Evolutionary conservation across 2,329 filamentous ascomycete genomes (phyloP).

Genomic region (Ophiostoma piceae): DNA sequence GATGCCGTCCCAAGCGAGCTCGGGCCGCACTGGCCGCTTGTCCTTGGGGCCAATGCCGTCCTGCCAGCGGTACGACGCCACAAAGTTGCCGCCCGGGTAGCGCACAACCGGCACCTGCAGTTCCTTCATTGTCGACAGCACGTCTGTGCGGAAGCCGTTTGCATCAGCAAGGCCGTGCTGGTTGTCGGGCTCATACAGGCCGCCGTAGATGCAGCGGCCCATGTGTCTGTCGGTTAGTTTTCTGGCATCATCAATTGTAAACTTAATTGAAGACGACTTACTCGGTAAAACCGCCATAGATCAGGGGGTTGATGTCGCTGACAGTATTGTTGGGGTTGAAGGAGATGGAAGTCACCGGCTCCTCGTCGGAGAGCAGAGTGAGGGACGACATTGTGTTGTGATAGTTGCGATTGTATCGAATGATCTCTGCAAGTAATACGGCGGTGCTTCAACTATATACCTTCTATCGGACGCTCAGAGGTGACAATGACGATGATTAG

Average conservation of each 20-base stretch:
- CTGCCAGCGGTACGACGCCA: constrained; percentile 79
- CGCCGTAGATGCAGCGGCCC: constrained; percentile 83
- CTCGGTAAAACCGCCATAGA: constrained; percentile 83
- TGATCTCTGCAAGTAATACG: neutral
- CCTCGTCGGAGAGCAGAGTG: constrained; percentile 10
- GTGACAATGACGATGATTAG: neutral
- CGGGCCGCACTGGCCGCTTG: constrained; percentile 59
- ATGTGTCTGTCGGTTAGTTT: constrained; percentile 51
- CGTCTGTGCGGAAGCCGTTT: constrained; percentile 72
- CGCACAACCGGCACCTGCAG: constrained; percentile 70
- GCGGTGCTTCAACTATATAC: neutral
- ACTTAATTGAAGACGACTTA: neutral
- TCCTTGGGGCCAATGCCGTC: constrained; percentile 73
- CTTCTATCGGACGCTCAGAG: neutral
- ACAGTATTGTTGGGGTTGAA: constrained; percentile 5
- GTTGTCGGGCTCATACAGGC: constrained; percentile 74
- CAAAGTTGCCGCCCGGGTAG: constrained; percentile 80
- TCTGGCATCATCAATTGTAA: no score
- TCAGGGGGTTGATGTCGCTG: constrained; percentile 66
- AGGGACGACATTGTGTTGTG: neutral
- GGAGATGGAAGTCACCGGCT: constrained; percentile 3
- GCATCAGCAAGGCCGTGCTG: constrained; percentile 56
- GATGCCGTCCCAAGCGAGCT: constrained; percentile 72
- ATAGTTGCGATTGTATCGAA: neutral
- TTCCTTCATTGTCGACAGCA: constrained; percentile 67